Base-by-base conservation (phyloP, 192 early-diverging fungal species). In the Paraglomus brasilianum region DNA sequence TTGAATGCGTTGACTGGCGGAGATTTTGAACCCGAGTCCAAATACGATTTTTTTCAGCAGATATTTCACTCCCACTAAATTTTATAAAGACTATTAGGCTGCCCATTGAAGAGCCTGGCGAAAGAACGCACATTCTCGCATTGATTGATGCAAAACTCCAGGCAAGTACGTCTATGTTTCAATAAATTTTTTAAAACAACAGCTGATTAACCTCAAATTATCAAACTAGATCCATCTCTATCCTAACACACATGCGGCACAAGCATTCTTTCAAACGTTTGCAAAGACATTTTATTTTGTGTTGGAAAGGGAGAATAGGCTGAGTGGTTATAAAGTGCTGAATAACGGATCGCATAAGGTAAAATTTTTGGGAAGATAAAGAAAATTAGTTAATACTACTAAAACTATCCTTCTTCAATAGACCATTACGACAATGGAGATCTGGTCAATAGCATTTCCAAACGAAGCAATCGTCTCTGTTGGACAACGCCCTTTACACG, bases 1-100 rank as follows among this genome's bases (percentile, higher is more conserved):
- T 43, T 93, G 8, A 87, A 93, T 69, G 89, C 85, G 0, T 66
- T 91, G 39, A 89, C 83, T 7, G 91, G 91, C 17, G 77, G 80
- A 53, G 81, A 87, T 69, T 77, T 74, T 43, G 69, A 74, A 9
- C 61, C 58, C 4, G 75, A 72, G 30, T 69, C 74, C 21, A 24
- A 49, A 38, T 38, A 58, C 36, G 24, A 63, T 17, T 76, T 69
- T 76, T 69, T 78, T 78, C 80, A 13, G 42, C 84, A 1, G 39
- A 66, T 15, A 59, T 79, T 8, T 74, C 75, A 53, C 74, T 79
- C 7, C 72, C 78, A 4, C 71, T 72, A 39, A 72, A 65, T 38
- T 68, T 73, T 44, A 64, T 70, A 45, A 79, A 81, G 53, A 79
- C 82, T 11, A 79, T 90, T 75, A 80, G 76, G 69, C 75, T 91